Percentiles rank a stretch among this genome's conserved stretches.
These are phyloP conservation scores for Russula brevipes DNA, from an alignment of 768 basidiomycete species.

Conservation along the genomic window DNA sequence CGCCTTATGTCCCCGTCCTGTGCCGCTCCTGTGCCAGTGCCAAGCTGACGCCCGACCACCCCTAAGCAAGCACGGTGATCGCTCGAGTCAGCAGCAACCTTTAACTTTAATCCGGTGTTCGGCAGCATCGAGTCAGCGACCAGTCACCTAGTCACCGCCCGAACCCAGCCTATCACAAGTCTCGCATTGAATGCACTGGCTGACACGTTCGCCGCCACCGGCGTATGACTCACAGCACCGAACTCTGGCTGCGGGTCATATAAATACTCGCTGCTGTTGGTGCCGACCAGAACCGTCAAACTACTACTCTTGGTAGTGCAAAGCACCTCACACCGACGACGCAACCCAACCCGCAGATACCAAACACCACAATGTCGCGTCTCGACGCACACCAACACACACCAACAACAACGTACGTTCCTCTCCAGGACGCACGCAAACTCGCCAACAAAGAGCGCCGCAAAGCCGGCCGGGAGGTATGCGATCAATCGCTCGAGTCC, in stretches of 20 bases:
- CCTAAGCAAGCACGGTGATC: background rate
- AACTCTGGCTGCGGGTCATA: background rate
- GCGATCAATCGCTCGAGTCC: too few species aligned
- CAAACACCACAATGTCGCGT: constrained; percentile 9
- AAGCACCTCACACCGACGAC: background rate
- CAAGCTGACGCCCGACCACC: background rate
- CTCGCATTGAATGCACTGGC: background rate
- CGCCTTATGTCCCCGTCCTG: too few species aligned
- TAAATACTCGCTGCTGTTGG: background rate
- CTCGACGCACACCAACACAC: background rate
- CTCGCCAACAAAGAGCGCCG: constrained; percentile 15
- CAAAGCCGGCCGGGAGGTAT: constrained; percentile 18
- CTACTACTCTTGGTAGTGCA: too few species aligned
- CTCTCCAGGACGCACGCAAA: background rate
- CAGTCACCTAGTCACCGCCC: background rate
- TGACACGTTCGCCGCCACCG: background rate
- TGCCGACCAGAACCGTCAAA: background rate
- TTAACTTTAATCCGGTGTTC: background rate
- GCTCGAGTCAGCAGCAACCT: background rate
- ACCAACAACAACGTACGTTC: background rate
- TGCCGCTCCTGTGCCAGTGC: background rate
- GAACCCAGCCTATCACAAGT: background rate
- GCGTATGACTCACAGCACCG: constrained; percentile 11
- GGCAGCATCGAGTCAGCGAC: constrained; percentile 1
- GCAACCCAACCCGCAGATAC: background rate